Base-by-base conservation (phyloP, 2,329 filamentous ascomycete genomes). In the Paecilomyces sp. region DNA sequence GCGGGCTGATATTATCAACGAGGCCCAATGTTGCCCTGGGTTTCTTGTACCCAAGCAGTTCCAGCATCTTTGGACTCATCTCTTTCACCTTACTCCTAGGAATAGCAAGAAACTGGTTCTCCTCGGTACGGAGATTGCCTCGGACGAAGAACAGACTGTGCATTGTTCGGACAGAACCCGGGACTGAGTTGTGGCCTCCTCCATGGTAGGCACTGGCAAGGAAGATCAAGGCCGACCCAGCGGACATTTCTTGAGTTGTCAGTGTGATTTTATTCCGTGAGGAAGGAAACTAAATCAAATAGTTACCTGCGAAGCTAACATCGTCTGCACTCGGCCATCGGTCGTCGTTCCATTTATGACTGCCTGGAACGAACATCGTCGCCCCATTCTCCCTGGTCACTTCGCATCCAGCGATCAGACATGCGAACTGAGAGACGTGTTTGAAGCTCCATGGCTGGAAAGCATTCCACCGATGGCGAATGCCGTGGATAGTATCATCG, bases 181-280 rank as follows among this genome's bases (percentile, higher is more conserved):
- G 65, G 12, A 67, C 58, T 0, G 63, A 62, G 58, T 73, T 74
- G 31, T 71, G 67, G 1, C 68, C 72, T 15, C 68, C 72, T 3
- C 72, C 73, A 52, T 75, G 72, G 28, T 68, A 74, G 18, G 62
- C 65, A 3, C 69, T 66, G 2, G 66, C 70, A 1, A 74, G 67
- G 58, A 75, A 74, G 22, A 75, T 68, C n/a, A 75, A 60, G 1
- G 73, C 73, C 1, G 69, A 70, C 2, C 73, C 73, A 9, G 71
- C 65, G 18, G 68, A 61, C 72, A 75, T 75, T 59, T 75, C 73
- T 74, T 58, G 3, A 12, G 25, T 25, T 31, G 41, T 9, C 8
- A 57, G 18, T 28, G 64, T 57, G 55, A 71, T 68, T 68, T 30
- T 1, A 8, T 47, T 8, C 5, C 9, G 0, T 4, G 18, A 47